Conservation (phyloP, 768 basidiomycete genomes). For the Heimioporus sp. region DNA sequence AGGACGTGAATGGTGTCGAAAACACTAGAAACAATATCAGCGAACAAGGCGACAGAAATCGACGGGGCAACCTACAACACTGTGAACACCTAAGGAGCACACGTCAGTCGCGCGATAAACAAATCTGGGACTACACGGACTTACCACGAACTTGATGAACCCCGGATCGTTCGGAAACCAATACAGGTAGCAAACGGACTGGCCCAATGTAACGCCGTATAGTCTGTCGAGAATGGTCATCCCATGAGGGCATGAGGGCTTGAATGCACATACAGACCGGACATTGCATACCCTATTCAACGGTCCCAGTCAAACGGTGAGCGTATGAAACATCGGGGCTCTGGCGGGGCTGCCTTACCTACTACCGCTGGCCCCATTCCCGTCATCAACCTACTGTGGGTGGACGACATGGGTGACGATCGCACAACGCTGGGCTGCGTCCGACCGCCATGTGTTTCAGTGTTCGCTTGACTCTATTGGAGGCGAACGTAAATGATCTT, state of each 20-base stretch:
- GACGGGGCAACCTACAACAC: neutral
- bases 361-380: neutral
- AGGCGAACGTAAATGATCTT: no score
- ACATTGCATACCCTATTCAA: slow-evolving; percentile 1
- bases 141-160: slow-evolving; percentile 3
- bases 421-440: neutral
- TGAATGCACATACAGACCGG: slow-evolving; percentile 2
- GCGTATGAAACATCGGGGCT: neutral
- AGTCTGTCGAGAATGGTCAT: neutral
- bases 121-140: neutral
- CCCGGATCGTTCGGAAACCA: slow-evolving; percentile 12
- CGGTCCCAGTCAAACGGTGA: no score
- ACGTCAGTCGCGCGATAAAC: neutral
- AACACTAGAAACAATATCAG: neutral
- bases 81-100: neutral
- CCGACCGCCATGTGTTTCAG: no score
- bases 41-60: neutral
- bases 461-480: no score
- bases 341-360: neutral
- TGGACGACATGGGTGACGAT: neutral
- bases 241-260: neutral
- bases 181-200: slow-evolving; percentile 1
- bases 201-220: slow-evolving; percentile 13
- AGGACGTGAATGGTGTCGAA: slow-evolving; percentile 8
- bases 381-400: no score